Evolutionary conservation across 2,329 filamentous ascomycete species (phyloP), one percentile per base, ranked within the genome.

Genomic region (Ascochyta rabiei): DNA sequence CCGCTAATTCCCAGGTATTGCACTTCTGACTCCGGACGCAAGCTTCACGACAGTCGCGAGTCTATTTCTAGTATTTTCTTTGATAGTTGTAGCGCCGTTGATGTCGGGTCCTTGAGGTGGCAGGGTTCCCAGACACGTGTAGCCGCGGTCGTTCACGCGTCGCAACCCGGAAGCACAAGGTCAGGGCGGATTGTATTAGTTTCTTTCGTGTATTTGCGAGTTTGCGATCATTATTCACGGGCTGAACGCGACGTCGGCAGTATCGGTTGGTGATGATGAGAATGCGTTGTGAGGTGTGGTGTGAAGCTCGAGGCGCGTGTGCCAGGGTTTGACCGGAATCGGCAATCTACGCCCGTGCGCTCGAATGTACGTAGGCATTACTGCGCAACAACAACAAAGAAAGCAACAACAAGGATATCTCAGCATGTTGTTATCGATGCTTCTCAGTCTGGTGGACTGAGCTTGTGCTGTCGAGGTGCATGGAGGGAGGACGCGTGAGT

Each of bases 111-210:
- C 53, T 43, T 23, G 26, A 53, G 52, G 56, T 53, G 49, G 52
- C 51, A 51, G 54, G 61, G 43, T 42, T 50, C 31, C 60, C 56
- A 66, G 64, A 71, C 66, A 67, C 66, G 66, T 66, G 59, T 53
- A 56, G 59, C 44, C 34, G 47, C 53, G 49, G 39, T 54, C 56
- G 50, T 51, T 61, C 43, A 69, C 65, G 72, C 70, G 66, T 74
- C 66, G 48, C 60, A 48, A 48, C 45, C 40, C 39, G 53, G 30
- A 19, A 23, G n/a, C 15, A 19, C 34, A 28, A 6, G 5, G 35
- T n/a, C 21, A 28, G 19, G 37, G 23, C 7, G 13, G 24, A 16
- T 13, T 9, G 13, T 31, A 1, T 33, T 18, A 41, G 18, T 9
- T 13, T 16, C 2, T 38, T 5, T 35, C 24, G 52, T 35, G 46